Base-by-base conservation (phyloP, 805 yeast species). In the Candida tibetensis region DNA sequence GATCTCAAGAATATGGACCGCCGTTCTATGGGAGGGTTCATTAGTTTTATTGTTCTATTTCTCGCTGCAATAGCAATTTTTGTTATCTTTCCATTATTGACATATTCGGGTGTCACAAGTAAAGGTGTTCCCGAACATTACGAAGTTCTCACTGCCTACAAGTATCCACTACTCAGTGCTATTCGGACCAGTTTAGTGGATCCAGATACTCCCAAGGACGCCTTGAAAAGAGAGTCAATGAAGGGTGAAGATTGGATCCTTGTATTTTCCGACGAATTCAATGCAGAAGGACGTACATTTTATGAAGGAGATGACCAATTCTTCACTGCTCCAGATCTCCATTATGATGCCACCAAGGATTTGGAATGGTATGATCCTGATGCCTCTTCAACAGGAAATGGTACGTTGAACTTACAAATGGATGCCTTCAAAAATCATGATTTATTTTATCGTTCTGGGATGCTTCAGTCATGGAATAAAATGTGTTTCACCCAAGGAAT, bases 401-500 rank as follows among this genome's bases (percentile, higher is more conserved):
- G 72, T 17, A 56, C 72, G 1, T 51, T 64, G 31, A 42, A 40
- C 18, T 42, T 67, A 32, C 44, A 66, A 30, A 54, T 67, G 63
- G 72, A 67, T 44, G 71, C 71, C 8, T 56, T 48, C 53, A 52
- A 53, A 48, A 64, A 85, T 61, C 96, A 89, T 63, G 68, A 82
- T 50, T 64, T 90, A 47, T 80, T 69, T 58, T 90, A 90, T 66
- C 75, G 96, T 48, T 85, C 95, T 1, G 97, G 91, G 17, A 87
- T 88, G 96, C 53, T 90, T 9, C 96, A 89, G 63, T 74, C 85
- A 19, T 90, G 98, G 98, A 90, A 90, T 63, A 81, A 82, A 64
- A 53, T 90, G 57, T 90, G 98, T 57, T 88, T 84, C 58, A 82
- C 95, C 2, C 88, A 88, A 55, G 97, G 97, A 34, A 59, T 69